phyloP scores from a whole-genome alignment of 1,284 basidiomycete species.

The Boletus subluridellus region DNA sequence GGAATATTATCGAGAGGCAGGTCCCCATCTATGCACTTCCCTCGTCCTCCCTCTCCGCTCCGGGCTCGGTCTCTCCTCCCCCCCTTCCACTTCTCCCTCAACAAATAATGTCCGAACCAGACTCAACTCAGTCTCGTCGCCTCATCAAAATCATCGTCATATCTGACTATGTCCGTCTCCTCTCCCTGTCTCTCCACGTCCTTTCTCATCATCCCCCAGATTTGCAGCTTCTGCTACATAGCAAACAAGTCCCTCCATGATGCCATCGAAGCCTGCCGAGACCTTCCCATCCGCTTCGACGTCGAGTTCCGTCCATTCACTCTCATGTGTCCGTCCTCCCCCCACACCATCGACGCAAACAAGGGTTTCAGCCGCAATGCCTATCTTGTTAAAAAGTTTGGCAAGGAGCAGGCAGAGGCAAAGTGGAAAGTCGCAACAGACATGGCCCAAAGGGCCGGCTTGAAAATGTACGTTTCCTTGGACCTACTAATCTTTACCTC shows the following conservation, averaged over 20 bases:
- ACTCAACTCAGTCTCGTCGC: constrained; percentile 34
- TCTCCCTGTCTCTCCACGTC: constrained; percentile 1
- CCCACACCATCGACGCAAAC: constrained; percentile 43
- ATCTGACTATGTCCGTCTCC: constrained; percentile 61
- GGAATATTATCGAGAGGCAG: constrained; percentile 28
- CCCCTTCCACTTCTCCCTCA: neutral
- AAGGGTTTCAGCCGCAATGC: constrained; percentile 37
- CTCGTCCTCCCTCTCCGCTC: neutral
- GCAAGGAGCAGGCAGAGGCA: constrained; percentile 51
- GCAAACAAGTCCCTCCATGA: constrained; percentile 67
- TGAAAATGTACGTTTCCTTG: constrained; percentile 59
- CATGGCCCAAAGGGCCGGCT: constrained; percentile 58
- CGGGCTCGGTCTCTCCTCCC: neutral
- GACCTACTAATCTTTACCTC: neutral
- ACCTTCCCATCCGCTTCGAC: constrained; percentile 64
- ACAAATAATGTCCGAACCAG: constrained; percentile 23
- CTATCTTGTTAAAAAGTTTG: constrained; percentile 49
- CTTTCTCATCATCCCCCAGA: constrained; percentile 37
- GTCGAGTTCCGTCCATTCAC: constrained; percentile 74
- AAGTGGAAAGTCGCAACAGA: constrained; percentile 46
- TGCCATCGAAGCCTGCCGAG: constrained; percentile 59
- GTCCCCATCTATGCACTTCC: constrained; percentile 26
- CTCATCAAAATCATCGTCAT: constrained; percentile 64
- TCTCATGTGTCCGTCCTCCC: constrained; percentile 51
- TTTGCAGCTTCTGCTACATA: constrained; percentile 73